A percentile compares a stretch with the other conserved stretches of the same genome.
These are phyloP conservation scores for Zygnema circumcarinatum DNA, from an alignment of 139 green algal species.

Conservation along the genomic window DNA sequence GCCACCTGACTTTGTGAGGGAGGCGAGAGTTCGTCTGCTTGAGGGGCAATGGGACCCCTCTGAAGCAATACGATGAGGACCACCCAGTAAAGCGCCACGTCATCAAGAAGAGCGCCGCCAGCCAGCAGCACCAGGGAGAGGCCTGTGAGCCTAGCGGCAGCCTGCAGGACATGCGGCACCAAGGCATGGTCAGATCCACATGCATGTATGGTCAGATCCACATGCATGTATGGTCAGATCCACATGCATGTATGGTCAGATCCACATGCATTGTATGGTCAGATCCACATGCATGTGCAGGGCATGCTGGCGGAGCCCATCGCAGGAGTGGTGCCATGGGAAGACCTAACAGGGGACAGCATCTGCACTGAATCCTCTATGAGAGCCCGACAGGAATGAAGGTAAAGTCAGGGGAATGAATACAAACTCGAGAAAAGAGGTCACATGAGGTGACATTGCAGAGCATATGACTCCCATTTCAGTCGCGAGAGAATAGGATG, in stretches of 20 bases:
- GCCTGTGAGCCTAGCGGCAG: neutral
- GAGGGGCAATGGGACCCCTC: constrained; percentile 44
- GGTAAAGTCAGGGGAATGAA: no score
- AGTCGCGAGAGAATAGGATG: no score
- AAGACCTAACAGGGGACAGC: no score
- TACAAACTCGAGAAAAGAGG: no score
- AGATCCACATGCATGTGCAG: no score
- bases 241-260: neutral
- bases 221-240: neutral
- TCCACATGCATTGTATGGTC: no score
- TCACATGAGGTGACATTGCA: no score
- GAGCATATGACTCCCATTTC: no score
- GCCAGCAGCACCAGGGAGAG: constrained; percentile 29
- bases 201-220: neutral
- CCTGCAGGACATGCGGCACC: constrained; percentile 27
- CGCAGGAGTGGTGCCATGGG: no score
- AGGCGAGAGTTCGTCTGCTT: constrained; percentile 51
- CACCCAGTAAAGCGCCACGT: constrained; percentile 59
- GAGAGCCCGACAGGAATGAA: no score
- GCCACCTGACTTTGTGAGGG: neutral
- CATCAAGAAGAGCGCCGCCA: constrained; percentile 41
- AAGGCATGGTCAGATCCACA: neutral
- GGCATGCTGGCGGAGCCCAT: no score
- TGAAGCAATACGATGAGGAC: constrained; percentile 55
- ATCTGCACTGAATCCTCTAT: no score